Percentiles rank a stretch among this genome's conserved stretches.
Conservation (phyloP, 1,139 yeast genomes). For the Lodderomyces margitis region DNA sequence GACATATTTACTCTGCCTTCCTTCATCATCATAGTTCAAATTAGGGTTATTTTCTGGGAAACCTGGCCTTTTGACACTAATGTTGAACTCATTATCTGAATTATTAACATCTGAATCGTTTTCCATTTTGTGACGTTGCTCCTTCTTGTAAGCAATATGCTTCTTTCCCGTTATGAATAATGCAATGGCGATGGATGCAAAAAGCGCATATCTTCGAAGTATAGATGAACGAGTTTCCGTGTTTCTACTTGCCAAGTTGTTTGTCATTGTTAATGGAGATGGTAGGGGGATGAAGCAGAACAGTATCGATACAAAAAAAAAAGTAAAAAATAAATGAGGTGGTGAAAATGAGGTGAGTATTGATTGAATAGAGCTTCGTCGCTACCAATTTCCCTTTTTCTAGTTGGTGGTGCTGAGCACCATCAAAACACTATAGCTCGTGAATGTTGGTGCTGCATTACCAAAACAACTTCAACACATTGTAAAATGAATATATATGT, state of each 20-base stretch:
- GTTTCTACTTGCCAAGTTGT: constrained; percentile 4
- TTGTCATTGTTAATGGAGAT: neutral
- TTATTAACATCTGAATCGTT: constrained; percentile 39
- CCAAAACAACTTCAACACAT: too few relatives aligned
- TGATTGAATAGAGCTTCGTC: too few relatives aligned
- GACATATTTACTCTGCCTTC: constrained; percentile 59
- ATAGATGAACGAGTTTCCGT: constrained; percentile 40
- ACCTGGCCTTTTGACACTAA: constrained; percentile 34
- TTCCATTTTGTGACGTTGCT: constrained; percentile 36
- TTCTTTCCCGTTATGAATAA: constrained; percentile 36
- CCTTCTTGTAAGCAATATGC: constrained; percentile 37
- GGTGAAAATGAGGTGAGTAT: too few relatives aligned
- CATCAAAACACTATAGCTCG: too few relatives aligned
- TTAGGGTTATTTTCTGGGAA: constrained; percentile 32
- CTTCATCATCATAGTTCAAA: constrained; percentile 20
- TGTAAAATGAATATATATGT: too few relatives aligned
- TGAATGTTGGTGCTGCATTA: too few relatives aligned
- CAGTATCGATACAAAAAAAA: too few relatives aligned
- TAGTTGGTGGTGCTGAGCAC: too few relatives aligned
- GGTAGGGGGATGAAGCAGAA: too few relatives aligned
- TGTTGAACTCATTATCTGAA: constrained; percentile 31
- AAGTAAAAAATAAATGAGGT: too few relatives aligned
- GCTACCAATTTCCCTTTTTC: constrained; percentile 97
- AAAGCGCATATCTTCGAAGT: constrained; percentile 35
- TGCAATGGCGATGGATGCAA: constrained; percentile 31